phyloP scores from a whole-genome alignment of 1,284 basidiomycete species.

The Wolfiporia cocos region DNA sequence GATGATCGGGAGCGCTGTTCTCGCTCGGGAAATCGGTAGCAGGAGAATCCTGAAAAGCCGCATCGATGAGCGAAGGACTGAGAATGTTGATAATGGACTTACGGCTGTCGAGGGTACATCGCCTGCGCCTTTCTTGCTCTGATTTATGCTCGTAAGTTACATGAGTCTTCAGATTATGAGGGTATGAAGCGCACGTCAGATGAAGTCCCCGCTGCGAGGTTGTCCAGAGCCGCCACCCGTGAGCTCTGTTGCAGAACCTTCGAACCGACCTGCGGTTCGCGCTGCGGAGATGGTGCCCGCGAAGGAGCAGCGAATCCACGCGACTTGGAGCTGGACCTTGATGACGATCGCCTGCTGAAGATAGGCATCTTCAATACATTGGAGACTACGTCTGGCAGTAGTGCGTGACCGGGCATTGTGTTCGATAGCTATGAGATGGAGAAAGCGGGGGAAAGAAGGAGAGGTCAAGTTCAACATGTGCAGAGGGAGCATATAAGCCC shows the following conservation, averaged over 20 bases:
- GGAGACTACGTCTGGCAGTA: background rate
- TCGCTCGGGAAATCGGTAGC: background rate
- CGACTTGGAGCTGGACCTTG: slow-evolving; percentile 2
- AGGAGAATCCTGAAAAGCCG: background rate
- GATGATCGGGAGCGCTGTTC: slow-evolving; percentile 1
- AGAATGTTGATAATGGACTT: background rate
- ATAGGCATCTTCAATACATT: slow-evolving; percentile 5
- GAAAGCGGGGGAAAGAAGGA: background rate
- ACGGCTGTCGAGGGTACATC: background rate
- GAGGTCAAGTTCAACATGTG: background rate
- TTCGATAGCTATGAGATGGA: background rate
- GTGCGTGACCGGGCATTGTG: background rate
- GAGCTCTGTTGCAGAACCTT: slow-evolving; percentile 4
- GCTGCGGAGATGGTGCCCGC: background rate
- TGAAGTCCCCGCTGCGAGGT: background rate
- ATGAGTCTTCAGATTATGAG: no score
- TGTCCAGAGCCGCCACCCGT: slow-evolving; percentile 1
- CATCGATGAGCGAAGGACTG: background rate
- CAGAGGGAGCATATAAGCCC: background rate
- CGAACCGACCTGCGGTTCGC: slow-evolving; percentile 1
- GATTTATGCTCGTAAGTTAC: no score
- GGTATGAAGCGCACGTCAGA: slow-evolving; percentile 1
- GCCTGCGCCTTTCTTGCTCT: slow-evolving; percentile 1
- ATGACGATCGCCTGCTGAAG: slow-evolving; percentile 2
- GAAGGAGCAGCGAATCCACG: background rate